These are phyloP conservation scores for Arbutus unedo DNA, from an alignment of 148 eudicot genomes.

Conservation along the genomic window DNA sequence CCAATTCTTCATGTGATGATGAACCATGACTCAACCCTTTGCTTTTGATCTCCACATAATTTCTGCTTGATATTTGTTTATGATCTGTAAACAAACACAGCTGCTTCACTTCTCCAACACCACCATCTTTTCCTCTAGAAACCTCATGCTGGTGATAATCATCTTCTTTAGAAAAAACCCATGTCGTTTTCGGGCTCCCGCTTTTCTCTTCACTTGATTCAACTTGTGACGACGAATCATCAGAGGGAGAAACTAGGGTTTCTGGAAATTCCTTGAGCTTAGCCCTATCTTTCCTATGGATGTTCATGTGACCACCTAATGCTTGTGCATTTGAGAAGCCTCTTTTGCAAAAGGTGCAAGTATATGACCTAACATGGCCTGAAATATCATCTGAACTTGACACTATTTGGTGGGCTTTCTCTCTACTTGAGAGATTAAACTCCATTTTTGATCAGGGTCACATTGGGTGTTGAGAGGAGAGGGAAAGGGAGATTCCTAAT, in stretches of 20 bases:
- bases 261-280: constrained; percentile 31
- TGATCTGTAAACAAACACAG: neutral
- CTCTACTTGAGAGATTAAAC: neutral
- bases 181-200: neutral
- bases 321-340: constrained; percentile 55
- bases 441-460: constrained; percentile 5
- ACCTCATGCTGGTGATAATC: neutral
- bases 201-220: constrained; percentile 1
- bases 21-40: neutral
- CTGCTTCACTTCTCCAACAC: neutral
- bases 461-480: neutral
- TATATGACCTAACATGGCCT: constrained; percentile 26
- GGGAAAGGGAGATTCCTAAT: neutral
- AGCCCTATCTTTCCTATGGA: constrained; percentile 46
- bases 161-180: neutral
- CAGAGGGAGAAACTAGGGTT: neutral
- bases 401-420: neutral
- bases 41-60: neutral
- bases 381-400: neutral
- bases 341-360: constrained; percentile 48
- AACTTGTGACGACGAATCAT: neutral
- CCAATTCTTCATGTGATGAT: constrained; percentile 4
- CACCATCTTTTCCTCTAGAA: constrained; percentile 12
- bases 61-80: neutral
- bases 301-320: constrained; percentile 37